Evolutionary conservation across 2,329 filamentous ascomycete species (phyloP), one percentile per base, ranked within the genome.

Genomic region (Cladosporium sp.): DNA sequence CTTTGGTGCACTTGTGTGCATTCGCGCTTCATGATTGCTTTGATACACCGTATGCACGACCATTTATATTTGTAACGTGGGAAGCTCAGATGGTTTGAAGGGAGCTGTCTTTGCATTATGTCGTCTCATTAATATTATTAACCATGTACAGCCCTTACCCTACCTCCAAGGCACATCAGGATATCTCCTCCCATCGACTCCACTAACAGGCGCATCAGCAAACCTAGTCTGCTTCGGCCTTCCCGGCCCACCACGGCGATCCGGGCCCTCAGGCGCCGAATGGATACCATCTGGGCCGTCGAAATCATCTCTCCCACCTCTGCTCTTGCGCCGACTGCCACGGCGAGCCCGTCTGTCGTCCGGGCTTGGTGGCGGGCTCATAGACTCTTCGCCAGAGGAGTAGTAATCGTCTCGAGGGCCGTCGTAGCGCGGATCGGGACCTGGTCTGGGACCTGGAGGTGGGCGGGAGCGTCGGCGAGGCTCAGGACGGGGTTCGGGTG

Each of bases 161-260:
- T 37, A 59, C 19, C 61, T 57, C 55, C 59, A 65, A 22, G 58
- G 58, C 54, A 43, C 58, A 30, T 56, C 59, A 55, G 59, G 57
- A 60, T 66, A 66, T 49, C 60, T 61, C 58, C 65, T 61, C 58
- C 65, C 65, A 59, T 64, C 61, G 17, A 66, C 61, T 3, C 61
- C 65, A 22, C 42, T 60, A 36, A 50, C 43, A 19, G 58, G 36
- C 43, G 58, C 60, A 42, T 49, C 57, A 39, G 60, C 65, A 38
- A 67, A 69, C 28, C 65, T 34, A 22, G 66, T 64, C 63, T 63
- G 54, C 52, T 66, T 66, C 17, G 54, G 59, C 54, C 61, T 51
- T 1, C 60, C 62, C 12, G 59, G 55, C n/a, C 57, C 51, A 11
- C 43, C 50, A 17, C 38, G 36, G 22, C 42, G 28, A 36, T 40